A percentile compares a stretch with the other conserved stretches of the same genome.
phyloP scores from a whole-genome alignment of 2,329 filamentous ascomycete genomes.

The Fusarium torulosum region DNA sequence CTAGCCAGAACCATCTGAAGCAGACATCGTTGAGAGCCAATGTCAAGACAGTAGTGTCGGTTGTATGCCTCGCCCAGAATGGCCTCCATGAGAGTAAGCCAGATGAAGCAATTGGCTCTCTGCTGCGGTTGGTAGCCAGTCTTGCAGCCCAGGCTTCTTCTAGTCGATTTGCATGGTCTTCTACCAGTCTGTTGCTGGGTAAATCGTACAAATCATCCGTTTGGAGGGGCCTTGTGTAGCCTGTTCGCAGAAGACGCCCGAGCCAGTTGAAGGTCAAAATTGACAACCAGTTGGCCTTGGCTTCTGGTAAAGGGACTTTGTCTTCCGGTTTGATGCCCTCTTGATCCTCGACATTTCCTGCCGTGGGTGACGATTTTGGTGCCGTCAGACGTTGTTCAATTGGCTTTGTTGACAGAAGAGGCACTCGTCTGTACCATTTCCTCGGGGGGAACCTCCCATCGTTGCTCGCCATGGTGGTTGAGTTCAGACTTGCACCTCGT shows the following conservation, averaged over 20 bases:
- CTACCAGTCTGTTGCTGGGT: constrained; percentile 19
- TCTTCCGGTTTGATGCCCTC: neutral
- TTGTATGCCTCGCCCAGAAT: constrained; percentile 46
- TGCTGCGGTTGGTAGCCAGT: neutral
- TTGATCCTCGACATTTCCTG: constrained; percentile 15
- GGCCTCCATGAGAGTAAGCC: constrained; percentile 24
- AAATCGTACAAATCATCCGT: constrained; percentile 28
- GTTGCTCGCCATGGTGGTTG: constrained; percentile 40
- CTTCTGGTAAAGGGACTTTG: constrained; percentile 17
- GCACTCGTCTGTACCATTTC: constrained; percentile 51
- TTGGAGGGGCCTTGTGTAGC: constrained; percentile 31
- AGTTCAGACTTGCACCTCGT: neutral
- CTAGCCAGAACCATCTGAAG: constrained; percentile 50
- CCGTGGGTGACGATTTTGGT: constrained; percentile 7
- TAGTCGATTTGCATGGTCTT: constrained; percentile 29
- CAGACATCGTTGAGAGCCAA: constrained; percentile 50
- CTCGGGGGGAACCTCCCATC: constrained; percentile 47
- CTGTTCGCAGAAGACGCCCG: constrained; percentile 15
- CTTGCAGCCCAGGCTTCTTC: constrained; percentile 26
- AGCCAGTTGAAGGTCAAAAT: constrained; percentile 31
- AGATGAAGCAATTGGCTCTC: neutral
- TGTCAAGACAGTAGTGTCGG: constrained; percentile 45
- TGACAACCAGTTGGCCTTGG: constrained; percentile 22
- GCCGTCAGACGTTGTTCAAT: constrained; percentile 15
- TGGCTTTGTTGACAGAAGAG: constrained; percentile 45